phyloP scores from a whole-genome alignment of 2,329 filamentous ascomycete species.

The Sclerotinia glacialis region DNA sequence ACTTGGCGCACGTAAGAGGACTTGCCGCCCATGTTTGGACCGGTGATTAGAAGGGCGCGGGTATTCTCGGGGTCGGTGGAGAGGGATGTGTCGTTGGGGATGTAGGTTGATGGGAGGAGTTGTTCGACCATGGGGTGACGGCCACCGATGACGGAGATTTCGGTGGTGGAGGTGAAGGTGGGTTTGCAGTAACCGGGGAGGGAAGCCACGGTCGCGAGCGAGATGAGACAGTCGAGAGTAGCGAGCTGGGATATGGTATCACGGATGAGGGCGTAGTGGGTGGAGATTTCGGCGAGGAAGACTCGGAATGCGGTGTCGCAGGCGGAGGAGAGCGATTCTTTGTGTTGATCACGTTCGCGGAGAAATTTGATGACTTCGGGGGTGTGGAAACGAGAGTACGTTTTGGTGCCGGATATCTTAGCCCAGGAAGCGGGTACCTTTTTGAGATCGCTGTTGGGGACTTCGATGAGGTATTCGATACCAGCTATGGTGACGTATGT shows the following conservation, averaged over 20 bases:
- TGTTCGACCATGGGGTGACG: slow-evolving; percentile 97
- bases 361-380: slow-evolving; percentile 82
- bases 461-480: slow-evolving; percentile 93
- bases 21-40: slow-evolving; percentile 98
- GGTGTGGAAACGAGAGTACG: slow-evolving; percentile 87
- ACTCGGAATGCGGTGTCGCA: slow-evolving; percentile 79
- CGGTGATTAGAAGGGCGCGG: slow-evolving; percentile 67
- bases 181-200: slow-evolving; percentile 89
- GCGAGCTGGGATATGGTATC: slow-evolving; percentile 85
- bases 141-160: slow-evolving; percentile 69
- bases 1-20: slow-evolving; percentile 95
- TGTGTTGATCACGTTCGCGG: slow-evolving; percentile 88
- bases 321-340: slow-evolving; percentile 85
- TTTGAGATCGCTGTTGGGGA: slow-evolving; percentile 77
- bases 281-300: slow-evolving; percentile 70
- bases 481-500: slow-evolving; percentile 81
- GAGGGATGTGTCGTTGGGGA: slow-evolving; percentile 81
- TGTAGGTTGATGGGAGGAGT: slow-evolving; percentile 78
- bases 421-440: slow-evolving; percentile 90
- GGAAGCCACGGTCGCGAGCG: slow-evolving; percentile 76
- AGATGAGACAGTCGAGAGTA: slow-evolving; percentile 84
- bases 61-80: slow-evolving; percentile 63
- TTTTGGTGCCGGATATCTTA: slow-evolving; percentile 94
- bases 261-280: slow-evolving; percentile 84
- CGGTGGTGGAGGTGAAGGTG: slow-evolving; percentile 57